Conservation (phyloP, 1,284 basidiomycete genomes). For the Cerrena zonata region DNA sequence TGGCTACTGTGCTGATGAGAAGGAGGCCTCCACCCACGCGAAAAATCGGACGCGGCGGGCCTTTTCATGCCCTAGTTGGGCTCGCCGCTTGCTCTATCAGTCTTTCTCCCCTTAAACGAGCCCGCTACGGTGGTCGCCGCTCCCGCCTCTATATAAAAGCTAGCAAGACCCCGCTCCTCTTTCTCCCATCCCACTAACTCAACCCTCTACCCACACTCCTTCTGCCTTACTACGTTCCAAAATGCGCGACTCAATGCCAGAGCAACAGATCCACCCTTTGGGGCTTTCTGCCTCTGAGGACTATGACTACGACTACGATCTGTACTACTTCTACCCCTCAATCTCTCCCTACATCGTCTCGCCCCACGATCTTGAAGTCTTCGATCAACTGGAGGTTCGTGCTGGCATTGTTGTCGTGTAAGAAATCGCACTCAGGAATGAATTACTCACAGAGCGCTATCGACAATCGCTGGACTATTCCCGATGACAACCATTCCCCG, state of each 20-base stretch:
- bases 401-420: background rate
- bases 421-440: background rate
- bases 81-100: background rate
- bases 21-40: background rate
- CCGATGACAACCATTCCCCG: background rate
- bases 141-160: background rate
- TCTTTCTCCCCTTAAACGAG: background rate
- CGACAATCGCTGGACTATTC: background rate
- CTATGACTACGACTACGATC: slow-evolving; percentile 9
- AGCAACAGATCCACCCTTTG: background rate
- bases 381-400: background rate
- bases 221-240: background rate
- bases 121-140: background rate
- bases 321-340: slow-evolving; percentile 6
- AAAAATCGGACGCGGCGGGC: background rate
- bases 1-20: background rate
- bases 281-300: slow-evolving; percentile 5
- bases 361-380: background rate
- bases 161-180: background rate
- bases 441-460: slow-evolving; percentile 4
- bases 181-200: background rate
- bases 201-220: background rate
- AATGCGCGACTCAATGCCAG: background rate
- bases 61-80: background rate
- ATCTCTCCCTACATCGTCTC: slow-evolving; percentile 2